Percentiles rank a stretch among this genome's conserved stretches.
Evolutionary conservation across 202 grass and related monocot species (phyloP).

Genomic region (Setaria viridis): DNA sequence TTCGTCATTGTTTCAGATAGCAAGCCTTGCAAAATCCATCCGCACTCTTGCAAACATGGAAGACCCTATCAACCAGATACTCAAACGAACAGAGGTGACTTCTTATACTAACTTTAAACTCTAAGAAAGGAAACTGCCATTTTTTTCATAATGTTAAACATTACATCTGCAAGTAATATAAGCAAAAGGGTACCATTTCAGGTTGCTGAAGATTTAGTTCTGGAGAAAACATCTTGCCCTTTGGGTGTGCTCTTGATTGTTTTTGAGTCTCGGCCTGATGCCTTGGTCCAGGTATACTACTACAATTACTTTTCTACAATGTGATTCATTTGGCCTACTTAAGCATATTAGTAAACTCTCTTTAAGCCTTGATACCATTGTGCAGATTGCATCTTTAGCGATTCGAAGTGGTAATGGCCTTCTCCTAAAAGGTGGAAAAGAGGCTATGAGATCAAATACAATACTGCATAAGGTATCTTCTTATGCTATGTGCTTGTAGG

Average conservation of each 20-base stretch:
- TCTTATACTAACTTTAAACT: slow-evolving; percentile 27
- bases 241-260: slow-evolving; percentile 92
- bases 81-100: slow-evolving; percentile 82
- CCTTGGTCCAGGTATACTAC: slow-evolving; percentile 85
- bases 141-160: neutral
- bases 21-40: slow-evolving; percentile 87
- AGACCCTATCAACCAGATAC: slow-evolving; percentile 80
- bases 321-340: slow-evolving; percentile 16
- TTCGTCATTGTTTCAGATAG: slow-evolving; percentile 69
- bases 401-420: slow-evolving; percentile 96
- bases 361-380: slow-evolving; percentile 18
- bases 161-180: slow-evolving; percentile 29
- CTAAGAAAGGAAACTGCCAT: slow-evolving; percentile 8
- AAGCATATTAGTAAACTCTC: slow-evolving; percentile 14
- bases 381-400: slow-evolving; percentile 95
- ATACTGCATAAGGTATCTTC: slow-evolving; percentile 90
- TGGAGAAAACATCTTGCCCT: slow-evolving; percentile 90
- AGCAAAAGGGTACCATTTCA: slow-evolving; percentile 44
- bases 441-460: slow-evolving; percentile 92
- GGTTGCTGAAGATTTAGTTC: slow-evolving; percentile 82
- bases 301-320: neutral
- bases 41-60: slow-evolving; percentile 90
- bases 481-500: slow-evolving; percentile 18
- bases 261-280: slow-evolving; percentile 97
- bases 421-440: slow-evolving; percentile 97